phyloP scores from a whole-genome alignment of 164 flowering plant species.

The Buxus sempervirens region DNA sequence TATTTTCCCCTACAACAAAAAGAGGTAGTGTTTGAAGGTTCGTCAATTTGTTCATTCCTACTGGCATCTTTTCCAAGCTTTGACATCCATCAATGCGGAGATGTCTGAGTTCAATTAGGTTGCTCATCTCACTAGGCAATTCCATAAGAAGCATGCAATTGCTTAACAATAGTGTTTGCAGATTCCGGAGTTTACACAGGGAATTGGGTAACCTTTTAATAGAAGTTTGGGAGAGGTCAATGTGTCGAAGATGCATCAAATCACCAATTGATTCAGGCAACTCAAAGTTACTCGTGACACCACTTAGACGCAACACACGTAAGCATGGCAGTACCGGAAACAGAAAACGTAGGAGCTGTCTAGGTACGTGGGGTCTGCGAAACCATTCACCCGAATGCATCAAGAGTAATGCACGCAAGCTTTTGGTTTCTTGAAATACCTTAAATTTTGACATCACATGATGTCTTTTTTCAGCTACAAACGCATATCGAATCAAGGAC shows the following conservation, averaged over 20 bases:
- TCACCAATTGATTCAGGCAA: background rate
- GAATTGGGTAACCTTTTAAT: background rate
- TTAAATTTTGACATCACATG: background rate
- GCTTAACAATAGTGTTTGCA: background rate
- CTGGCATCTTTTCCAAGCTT: background rate
- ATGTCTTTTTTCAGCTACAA: background rate
- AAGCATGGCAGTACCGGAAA: background rate
- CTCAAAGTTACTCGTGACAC: background rate
- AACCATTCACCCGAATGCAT: too few relatives aligned
- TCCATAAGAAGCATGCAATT: background rate
- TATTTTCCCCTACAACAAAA: background rate
- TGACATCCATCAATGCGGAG: background rate
- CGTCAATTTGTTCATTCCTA: background rate
- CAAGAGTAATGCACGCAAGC: background rate
- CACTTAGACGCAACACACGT: background rate
- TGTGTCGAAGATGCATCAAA: background rate
- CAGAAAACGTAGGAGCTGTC: background rate
- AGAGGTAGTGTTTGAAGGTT: background rate
- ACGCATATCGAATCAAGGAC: background rate
- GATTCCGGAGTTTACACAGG: background rate
- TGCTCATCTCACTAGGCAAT: background rate
- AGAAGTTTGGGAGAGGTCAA: background rate
- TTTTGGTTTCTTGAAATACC: background rate
- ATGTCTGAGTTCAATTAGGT: background rate
- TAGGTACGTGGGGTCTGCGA: background rate